phyloP scores from a whole-genome alignment of 345 rosid genomes.

The Eucalyptus fibrosa region DNA sequence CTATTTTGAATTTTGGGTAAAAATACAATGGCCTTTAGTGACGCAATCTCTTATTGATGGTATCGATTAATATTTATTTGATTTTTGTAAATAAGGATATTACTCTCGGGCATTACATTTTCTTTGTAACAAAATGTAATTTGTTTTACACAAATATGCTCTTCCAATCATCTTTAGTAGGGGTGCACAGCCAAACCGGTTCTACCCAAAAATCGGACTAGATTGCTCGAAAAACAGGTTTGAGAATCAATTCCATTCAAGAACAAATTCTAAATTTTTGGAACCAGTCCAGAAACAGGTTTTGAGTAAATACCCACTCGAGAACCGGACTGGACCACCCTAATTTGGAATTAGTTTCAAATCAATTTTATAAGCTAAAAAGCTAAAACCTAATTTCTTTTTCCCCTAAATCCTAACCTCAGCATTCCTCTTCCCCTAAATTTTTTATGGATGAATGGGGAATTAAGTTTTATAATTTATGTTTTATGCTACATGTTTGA shows the following conservation, averaged over 20 bases:
- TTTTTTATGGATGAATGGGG: no score
- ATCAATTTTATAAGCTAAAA: no score
- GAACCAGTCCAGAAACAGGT: rapidly evolving
- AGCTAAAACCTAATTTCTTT: no score
- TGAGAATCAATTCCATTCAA: rapidly evolving
- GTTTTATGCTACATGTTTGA: no score
- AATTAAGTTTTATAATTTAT: no score
- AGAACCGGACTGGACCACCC: no score
- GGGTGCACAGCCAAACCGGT: rapidly evolving
- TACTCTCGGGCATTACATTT: background rate
- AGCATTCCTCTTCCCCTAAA: no score
- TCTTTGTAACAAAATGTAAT: background rate
- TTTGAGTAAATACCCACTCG: no score
- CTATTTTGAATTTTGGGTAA: background rate
- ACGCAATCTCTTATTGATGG: background rate
- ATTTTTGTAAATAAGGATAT: background rate
- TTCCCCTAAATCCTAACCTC: no score
- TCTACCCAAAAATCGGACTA: no score
- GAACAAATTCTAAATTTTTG: no score
- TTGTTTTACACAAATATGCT: background rate
- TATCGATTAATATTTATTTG: background rate
- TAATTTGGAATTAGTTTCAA: no score
- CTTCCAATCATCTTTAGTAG: background rate
- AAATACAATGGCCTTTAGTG: background rate
- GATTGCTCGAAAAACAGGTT: rapidly evolving